Evolutionary conservation across 345 rosid genomes (phyloP), one percentile per base, ranked within the genome.

Genomic region (Rhodomyrtus tomentosa): DNA sequence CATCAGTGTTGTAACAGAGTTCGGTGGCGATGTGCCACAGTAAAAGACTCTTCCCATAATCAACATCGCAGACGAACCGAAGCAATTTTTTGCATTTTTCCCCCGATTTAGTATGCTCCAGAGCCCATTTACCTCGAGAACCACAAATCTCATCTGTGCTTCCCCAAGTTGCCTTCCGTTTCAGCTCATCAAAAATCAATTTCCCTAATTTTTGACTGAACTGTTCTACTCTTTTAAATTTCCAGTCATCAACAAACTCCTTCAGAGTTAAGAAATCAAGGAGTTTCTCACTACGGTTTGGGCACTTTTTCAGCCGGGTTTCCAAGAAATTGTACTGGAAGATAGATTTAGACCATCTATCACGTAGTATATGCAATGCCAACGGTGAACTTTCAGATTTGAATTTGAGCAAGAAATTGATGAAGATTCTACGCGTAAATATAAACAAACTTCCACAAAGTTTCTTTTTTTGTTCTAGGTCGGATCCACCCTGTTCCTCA

Each of bases 1-100:
- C 42, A 40, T 40, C 42, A 40, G 50, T 5, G n/a, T 74, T 18
- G 84, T 81, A 81, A 36, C 84, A 85, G 32, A 89, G 85, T 5
- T 68, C n/a, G 5, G 89, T 88, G 22, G 88, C 87, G 48, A 88
- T 86, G 86, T 89, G 91, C 88, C 89, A 86, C 32, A 88, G 52
- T 22, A 86, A 83, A 74, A 89, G 73, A 52, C 86, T 84, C 22
- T 84, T 82, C 12, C 83, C 82, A 6, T 86, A 88, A 81, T 86
- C 88, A 36, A 56, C 59, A 15, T 80, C 56, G 10, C 85, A 59
- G 82, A 45, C 18, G 50, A 24, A 84, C 6, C 5, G 38, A n/a
- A 4, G 36, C 48, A 62, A 45, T 5, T 21, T 25, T 18, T 21
- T 4, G 50, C 21, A 50, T 2, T 32, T 50, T 6, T 10, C n/a